Evolutionary conservation across 140 eudicot species (phyloP), one percentile per base, ranked within the genome.

Genomic region (Cichorium intybus): DNA sequence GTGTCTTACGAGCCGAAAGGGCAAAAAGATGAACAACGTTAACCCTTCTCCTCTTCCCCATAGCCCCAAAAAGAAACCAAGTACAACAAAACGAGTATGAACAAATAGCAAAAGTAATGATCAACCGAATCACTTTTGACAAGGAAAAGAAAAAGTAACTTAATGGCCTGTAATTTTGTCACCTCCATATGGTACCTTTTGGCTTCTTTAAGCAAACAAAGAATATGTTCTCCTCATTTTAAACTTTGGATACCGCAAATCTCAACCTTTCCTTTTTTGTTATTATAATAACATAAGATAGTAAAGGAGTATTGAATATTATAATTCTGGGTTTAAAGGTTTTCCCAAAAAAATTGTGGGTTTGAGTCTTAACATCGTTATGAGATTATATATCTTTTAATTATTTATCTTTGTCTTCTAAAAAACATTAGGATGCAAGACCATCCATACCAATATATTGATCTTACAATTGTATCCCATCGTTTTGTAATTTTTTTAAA

Each of bases 201-300:
- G 57, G 63, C 50, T 53, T 18, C 35, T 64, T 35, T 46, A 62
- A 26, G 35, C 49, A 31, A 75, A 57, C 59, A 64, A 51, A 57
- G 84, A 80, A 84, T 70, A 77, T 55, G 78, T 80, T 69, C 83
- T 33, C 43, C 54, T 59, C 66, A 52, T 69, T 70, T 65, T 55
- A 20, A 56, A 67, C 84, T 62, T 77, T 66, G 75, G 83, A 77
- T 80, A 59, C 90, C 45, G 24, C 73, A 63, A 63, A 43, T 54
- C 74, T 55, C 71, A 18, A 49, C 79, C 67, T 35, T 5, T 72
- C 55, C 75, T 68, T 71, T 71, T 60, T 57, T 60, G 14, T 29
- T 33, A 24, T 5, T 64, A 57, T 50, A 31, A 24, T 47, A n/a
- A n/a, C n/a, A n/a, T n/a, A n/a, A n/a, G n/a, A n/a, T n/a, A n/a